phyloP scores from a whole-genome alignment of 495 filamentous ascomycete genomes.

The Poronia punctata region DNA sequence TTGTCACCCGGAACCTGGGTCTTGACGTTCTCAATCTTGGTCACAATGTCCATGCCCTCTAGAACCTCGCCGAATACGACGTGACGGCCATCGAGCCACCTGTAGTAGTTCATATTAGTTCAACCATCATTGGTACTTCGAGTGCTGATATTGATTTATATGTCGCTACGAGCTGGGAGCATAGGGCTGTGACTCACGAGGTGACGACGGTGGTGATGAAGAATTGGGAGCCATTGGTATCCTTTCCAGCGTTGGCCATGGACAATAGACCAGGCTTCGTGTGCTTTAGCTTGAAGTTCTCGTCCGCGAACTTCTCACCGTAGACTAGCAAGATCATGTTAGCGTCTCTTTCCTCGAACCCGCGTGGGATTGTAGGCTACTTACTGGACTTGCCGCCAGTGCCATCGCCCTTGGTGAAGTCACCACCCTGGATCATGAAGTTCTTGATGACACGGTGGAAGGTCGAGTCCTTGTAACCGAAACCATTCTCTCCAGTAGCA shows the following conservation, averaged over 20 bases:
- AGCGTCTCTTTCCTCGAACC: too few relatives aligned
- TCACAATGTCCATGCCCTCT: slow-evolving; percentile 86
- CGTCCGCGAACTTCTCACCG: slow-evolving; percentile 87
- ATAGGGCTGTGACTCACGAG: slow-evolving; percentile 51
- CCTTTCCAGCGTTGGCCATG: slow-evolving; percentile 96
- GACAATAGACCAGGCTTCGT: slow-evolving; percentile 55
- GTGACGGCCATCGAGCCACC: slow-evolving; percentile 84
- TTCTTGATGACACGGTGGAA: slow-evolving; percentile 99
- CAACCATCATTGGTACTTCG: neutral
- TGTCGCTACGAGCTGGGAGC: neutral
- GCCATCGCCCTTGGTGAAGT: slow-evolving; percentile 94
- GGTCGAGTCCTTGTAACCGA: slow-evolving; percentile 86
- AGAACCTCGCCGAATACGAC: slow-evolving; percentile 90
- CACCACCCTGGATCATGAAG: slow-evolving; percentile 99
- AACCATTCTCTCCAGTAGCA: slow-evolving; percentile 94
- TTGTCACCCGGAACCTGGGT: slow-evolving; percentile 63
- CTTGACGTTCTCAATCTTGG: slow-evolving; percentile 73
- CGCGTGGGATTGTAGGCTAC: too few relatives aligned
- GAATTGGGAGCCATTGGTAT: slow-evolving; percentile 99
- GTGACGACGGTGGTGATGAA: slow-evolving; percentile 89
- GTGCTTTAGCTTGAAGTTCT: slow-evolving; percentile 99
- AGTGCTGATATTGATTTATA: slow-evolving; percentile 1
- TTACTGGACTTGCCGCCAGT: slow-evolving; percentile 90
- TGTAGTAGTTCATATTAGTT: slow-evolving; percentile 25
- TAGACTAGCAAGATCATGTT: too few relatives aligned